A percentile compares a stretch with the other conserved stretches of the same genome.
Conservation (phyloP, 345 rosid genomes). For the Camelina sativa region DNA sequence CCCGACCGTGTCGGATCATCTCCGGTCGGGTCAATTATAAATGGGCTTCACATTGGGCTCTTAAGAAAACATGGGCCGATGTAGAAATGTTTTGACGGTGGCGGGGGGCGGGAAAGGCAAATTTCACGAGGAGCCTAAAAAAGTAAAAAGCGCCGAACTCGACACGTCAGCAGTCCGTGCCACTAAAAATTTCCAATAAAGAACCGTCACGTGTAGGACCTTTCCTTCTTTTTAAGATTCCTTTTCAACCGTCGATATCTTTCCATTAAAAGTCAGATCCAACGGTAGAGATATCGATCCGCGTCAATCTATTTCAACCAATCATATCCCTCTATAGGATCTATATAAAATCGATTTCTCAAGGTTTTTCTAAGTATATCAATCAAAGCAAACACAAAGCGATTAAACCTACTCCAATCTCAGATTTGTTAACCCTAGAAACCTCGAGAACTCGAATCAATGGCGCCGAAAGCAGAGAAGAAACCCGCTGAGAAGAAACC, state of each 20-base stretch:
- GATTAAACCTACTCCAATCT: not conserved
- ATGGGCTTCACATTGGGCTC: not conserved
- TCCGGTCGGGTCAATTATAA: not conserved
- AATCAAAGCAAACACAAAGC: not conserved
- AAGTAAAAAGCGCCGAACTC: constrained; percentile 15
- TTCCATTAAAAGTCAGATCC: constrained; percentile 20
- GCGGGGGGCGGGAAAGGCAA: constrained; percentile 27
- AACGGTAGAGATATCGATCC: constrained; percentile 19
- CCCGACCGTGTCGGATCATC: constrained; percentile 1
- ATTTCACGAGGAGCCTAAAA: not conserved
- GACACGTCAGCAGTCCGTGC: constrained; percentile 33
- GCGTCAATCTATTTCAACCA: constrained; percentile 18
- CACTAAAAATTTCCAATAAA: constrained; percentile 16
- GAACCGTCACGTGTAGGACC: constrained; percentile 11
- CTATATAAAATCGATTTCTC: constrained; percentile 29
- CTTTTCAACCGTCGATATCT: constrained; percentile 29
- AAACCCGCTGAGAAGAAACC: constrained; percentile 82
- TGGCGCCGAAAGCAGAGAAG: constrained; percentile 63
- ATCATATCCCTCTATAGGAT: not conserved
- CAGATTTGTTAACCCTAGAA: constrained; percentile 16
- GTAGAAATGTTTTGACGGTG: not conserved
- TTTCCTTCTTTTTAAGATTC: constrained; percentile 17
- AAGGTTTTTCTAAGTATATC: not conserved
- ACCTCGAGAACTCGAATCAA: not conserved
- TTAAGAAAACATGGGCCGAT: constrained; percentile 3